phyloP scores from a whole-genome alignment of 1,139 yeast species.

The Williopsis jadinii region DNA sequence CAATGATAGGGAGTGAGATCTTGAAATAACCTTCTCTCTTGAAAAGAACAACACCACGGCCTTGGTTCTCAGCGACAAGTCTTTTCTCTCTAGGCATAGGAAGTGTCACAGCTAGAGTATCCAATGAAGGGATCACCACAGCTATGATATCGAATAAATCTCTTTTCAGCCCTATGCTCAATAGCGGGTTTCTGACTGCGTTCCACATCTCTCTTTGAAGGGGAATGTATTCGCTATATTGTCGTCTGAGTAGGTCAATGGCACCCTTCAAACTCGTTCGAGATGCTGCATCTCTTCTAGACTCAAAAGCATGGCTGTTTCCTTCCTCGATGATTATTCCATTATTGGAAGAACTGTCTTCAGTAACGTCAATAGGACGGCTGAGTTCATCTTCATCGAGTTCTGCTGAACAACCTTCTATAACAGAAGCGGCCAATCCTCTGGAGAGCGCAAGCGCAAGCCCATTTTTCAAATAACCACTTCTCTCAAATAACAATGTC shows the following conservation, averaged over 20 bases:
- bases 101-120: constrained; percentile 52
- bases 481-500: constrained; percentile 48
- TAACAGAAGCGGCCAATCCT: constrained; percentile 62
- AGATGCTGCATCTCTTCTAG: constrained; percentile 43
- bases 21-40: constrained; percentile 31
- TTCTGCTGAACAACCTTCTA: constrained; percentile 48
- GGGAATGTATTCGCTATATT: constrained; percentile 58
- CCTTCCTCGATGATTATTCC: constrained; percentile 35
- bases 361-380: constrained; percentile 23
- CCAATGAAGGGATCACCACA: constrained; percentile 58
- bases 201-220: constrained; percentile 61
- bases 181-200: constrained; percentile 52
- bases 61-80: constrained; percentile 47
- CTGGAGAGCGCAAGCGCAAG: constrained; percentile 42
- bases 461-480: constrained; percentile 44
- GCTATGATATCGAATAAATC: constrained; percentile 58
- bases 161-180: constrained; percentile 56
- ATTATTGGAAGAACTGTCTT: constrained; percentile 18
- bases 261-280: constrained; percentile 36
- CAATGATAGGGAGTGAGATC: constrained; percentile 17
- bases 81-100: constrained; percentile 64
- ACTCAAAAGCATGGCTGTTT: constrained; percentile 33
- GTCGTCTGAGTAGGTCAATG: constrained; percentile 57
- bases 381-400: constrained; percentile 57
- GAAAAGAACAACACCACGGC: constrained; percentile 23